These are phyloP conservation scores for Priceomyces melissophilus DNA, from an alignment of 805 yeast genomes.

Conservation along the genomic window DNA sequence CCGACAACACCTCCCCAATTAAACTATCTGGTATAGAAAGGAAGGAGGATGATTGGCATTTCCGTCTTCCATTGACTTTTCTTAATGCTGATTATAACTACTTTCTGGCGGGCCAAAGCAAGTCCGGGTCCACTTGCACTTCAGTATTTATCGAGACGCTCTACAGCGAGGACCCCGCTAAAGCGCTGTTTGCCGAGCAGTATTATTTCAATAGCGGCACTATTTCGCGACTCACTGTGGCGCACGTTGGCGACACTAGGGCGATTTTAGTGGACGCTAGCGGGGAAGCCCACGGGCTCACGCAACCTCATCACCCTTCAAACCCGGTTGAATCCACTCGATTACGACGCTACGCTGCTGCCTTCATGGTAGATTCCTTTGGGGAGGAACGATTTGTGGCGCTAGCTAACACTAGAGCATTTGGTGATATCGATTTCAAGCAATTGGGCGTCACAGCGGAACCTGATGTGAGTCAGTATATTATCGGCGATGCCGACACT, in stretches of 20 bases:
- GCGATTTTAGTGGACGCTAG: conserved; percentile 78
- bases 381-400: conserved; percentile 84
- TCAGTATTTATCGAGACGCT: conserved; percentile 55
- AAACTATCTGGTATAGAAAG: conserved; percentile 12
- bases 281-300: conserved; percentile 77
- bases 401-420: conserved; percentile 88
- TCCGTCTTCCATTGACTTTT: conserved; percentile 62
- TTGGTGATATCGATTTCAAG: conserved; percentile 85
- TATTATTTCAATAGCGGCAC: conserved; percentile 66
- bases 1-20: conserved; percentile 14
- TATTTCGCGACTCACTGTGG: conserved; percentile 64
- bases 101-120: conserved; percentile 34
- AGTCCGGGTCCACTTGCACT: conserved; percentile 73
- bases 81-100: conserved; percentile 64
- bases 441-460: conserved; percentile 85
- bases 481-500: conserved; percentile 55
- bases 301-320: conserved; percentile 83
- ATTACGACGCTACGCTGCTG: conserved; percentile 55
- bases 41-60: conserved; percentile 50
- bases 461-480: conserved; percentile 74
- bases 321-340: conserved; percentile 75
- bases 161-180: conserved; percentile 21
- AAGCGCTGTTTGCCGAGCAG: conserved; percentile 13
- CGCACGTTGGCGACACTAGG: conserved; percentile 92
- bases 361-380: conserved; percentile 80